Evolutionary conservation across 208 protist species (phyloP).

Genomic region (Entamoeba histolytica): DNA sequence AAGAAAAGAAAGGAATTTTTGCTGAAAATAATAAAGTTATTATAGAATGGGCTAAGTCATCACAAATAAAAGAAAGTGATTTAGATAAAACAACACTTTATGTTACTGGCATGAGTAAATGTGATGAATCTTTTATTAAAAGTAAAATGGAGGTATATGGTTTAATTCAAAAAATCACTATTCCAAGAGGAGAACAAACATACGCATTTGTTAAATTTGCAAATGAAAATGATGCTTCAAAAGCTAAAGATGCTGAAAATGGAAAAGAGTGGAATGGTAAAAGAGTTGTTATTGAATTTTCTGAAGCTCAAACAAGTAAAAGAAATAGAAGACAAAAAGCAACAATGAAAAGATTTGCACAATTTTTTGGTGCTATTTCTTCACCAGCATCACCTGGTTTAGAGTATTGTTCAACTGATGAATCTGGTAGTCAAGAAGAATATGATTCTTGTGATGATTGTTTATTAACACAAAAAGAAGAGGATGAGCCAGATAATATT

Average conservation of each 20-base stretch:
- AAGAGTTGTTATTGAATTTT: neutral
- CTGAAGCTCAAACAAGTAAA: neutral
- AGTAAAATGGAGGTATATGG: neutral
- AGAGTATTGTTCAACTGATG: neutral
- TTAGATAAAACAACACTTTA: neutral
- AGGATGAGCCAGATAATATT: neutral
- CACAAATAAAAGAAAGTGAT: neutral
- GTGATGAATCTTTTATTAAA: neutral
- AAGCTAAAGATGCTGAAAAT: neutral
- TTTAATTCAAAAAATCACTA: neutral
- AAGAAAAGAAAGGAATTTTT: neutral
- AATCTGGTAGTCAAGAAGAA: neutral
- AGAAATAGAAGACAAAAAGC: neutral
- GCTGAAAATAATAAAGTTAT: neutral
- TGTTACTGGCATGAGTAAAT: neutral
- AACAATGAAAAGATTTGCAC: neutral
- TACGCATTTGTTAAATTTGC: neutral
- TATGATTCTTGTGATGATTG: neutral
- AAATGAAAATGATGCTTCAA: neutral
- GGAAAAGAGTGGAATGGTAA: neutral
- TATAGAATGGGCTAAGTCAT: neutral
- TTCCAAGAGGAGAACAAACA: neutral
- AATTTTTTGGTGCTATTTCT: neutral
- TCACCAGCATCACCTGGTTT: neutral
- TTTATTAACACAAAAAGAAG: neutral